Evolutionary conservation across 768 basidiomycete genomes (phyloP), one percentile per base, ranked within the genome.

Genomic region (Zangia roseola): DNA sequence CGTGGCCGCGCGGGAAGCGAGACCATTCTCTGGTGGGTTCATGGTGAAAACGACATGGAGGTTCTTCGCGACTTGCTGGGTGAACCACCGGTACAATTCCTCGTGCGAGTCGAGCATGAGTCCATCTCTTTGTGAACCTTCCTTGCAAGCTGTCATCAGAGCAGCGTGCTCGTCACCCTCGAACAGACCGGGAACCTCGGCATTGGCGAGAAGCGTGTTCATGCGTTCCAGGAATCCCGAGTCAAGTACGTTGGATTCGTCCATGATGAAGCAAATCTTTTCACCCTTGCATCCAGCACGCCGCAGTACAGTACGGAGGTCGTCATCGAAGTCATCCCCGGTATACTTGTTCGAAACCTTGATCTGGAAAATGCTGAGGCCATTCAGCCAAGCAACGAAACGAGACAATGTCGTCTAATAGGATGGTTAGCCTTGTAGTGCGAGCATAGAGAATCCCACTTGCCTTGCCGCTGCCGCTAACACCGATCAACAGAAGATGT

Each of bases 321-420:
- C 97, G 55, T 99, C 95, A 57, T 99, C 97, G 59, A 99, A 99
- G 68, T 99, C 97, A 14, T 95, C 94, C 20, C 91, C 94, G 2
- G 93, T 97, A 67, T 99, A 99, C 66, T 94, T 95, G 75, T 98
- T 99, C 20, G 95, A 97, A 5, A 98, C 97, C 66, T 98, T 98
- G 78, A 99, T 97, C 67, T 99, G 97, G 80, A 97, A 99, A 56
- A 99, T 94, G 64, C 91, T 97, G 45, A 99, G 75, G 37, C 97
- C 97, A 60, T 99, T 99, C 86, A 99, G 97, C 97, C 97, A 99
- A 0, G 97, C 97, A 23, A 99, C 97, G 67, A 99, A 99, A 40
- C 97, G 86, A 33, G 97, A 97, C 2, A 99, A 72, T 0, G 94
- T 99, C 5, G 97, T 99, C 97, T 97, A 62, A 9, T 23, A 14